A percentile compares a stretch with the other conserved stretches of the same genome.
These are phyloP conservation scores for Digitaria exilis DNA, from an alignment of 202 grass and related monocot species.

Conservation along the genomic window DNA sequence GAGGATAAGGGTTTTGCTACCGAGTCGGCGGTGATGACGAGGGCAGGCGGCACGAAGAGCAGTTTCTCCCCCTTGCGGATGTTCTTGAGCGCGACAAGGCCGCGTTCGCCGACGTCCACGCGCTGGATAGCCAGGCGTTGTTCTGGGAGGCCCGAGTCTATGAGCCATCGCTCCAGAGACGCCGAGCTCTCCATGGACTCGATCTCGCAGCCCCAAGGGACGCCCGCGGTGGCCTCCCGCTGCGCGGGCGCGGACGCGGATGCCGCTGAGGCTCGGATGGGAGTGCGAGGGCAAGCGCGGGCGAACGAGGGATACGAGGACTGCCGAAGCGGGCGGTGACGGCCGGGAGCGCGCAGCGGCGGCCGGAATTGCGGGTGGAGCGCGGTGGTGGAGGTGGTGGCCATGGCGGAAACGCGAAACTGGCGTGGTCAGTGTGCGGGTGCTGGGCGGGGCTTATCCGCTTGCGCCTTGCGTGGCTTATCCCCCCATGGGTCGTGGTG, in stretches of 20 bases:
- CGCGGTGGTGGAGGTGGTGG: conserved; percentile 35
- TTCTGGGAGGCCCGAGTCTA: conserved; percentile 69
- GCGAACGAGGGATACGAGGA: background rate
- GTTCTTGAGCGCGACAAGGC: conserved; percentile 88
- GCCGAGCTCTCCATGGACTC: conserved; percentile 85
- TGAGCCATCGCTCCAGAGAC: conserved; percentile 78
- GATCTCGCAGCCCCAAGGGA: conserved; percentile 93
- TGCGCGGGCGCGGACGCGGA: conserved; percentile 44
- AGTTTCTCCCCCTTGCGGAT: conserved; percentile 94
- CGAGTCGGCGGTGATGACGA: conserved; percentile 79
- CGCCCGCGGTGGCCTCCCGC: conserved; percentile 26
- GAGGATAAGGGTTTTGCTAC: conserved; percentile 31
- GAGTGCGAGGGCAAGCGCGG: conserved; percentile 7
- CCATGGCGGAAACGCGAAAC: conserved; percentile 44
- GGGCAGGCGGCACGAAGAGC: conserved; percentile 90
- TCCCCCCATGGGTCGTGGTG: background rate
- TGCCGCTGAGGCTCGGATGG: conserved; percentile 32
- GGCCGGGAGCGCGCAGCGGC: conserved; percentile 12
- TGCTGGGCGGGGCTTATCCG: conserved; percentile 43
- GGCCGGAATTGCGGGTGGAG: conserved; percentile 48
- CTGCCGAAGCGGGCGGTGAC: background rate
- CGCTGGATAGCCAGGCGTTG: conserved; percentile 74
- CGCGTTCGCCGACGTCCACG: conserved; percentile 84
- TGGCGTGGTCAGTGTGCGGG: conserved; percentile 18
- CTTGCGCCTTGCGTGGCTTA: background rate